phyloP scores from a whole-genome alignment of 441 rosid genomes.

The Croton setiger region DNA sequence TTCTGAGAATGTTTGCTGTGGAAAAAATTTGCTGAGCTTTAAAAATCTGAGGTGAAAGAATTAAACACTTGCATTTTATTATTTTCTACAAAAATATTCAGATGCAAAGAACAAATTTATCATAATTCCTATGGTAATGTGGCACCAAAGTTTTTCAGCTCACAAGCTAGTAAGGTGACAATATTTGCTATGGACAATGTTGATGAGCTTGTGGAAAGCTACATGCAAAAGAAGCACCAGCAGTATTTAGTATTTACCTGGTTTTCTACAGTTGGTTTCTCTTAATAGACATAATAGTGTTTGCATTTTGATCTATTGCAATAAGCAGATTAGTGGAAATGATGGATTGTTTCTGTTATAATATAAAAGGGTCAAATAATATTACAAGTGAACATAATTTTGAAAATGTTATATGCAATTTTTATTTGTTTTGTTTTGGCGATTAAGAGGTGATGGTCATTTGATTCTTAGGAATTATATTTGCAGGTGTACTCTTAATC shows the following conservation, averaged over 20 bases:
- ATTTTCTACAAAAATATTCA: neutral
- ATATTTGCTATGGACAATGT: neutral
- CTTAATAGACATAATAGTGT: no score
- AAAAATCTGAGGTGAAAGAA: neutral
- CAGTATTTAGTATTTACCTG: neutral
- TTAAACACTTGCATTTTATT: neutral
- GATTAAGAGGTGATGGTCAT: neutral
- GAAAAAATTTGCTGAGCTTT: neutral
- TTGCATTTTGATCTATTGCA: neutral
- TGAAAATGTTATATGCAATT: neutral
- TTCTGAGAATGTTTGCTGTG: neutral
- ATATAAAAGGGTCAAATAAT: neutral
- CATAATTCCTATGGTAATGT: neutral
- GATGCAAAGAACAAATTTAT: neutral
- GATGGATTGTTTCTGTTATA: neutral
- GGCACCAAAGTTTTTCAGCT: neutral
- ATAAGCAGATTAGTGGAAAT: neutral
- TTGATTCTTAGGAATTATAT: neutral
- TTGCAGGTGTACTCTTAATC: neutral
- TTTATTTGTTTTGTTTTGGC: neutral
- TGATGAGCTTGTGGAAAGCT: neutral
- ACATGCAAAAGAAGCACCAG: neutral
- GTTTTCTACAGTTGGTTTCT: no score
- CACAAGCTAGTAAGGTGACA: neutral
- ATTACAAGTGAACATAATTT: neutral